phyloP scores from a whole-genome alignment of 2,329 filamentous ascomycete genomes.

The Penicillium sp. region DNA sequence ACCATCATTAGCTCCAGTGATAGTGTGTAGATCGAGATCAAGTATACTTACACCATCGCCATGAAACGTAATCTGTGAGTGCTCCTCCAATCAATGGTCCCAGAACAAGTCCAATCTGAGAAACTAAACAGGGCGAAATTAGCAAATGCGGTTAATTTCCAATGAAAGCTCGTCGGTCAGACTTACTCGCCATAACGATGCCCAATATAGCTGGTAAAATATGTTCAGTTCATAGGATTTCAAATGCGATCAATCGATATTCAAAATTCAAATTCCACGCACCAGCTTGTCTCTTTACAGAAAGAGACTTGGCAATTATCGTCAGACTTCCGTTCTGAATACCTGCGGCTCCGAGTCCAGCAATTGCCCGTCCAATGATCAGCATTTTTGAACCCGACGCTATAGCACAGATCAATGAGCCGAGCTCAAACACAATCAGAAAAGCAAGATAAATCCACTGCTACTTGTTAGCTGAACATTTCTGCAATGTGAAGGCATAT shows the following conservation, averaged over 20 bases:
- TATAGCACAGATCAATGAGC: not conserved
- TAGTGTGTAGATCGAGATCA: too few relatives aligned
- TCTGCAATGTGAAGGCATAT: not conserved
- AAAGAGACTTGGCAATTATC: not conserved
- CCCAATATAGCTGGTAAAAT: not conserved
- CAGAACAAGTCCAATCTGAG: slow-evolving; percentile 11
- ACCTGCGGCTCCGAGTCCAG: not conserved
- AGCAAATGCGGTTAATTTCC: not conserved
- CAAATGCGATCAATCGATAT: too few relatives aligned
- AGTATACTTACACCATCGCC: slow-evolving; percentile 16
- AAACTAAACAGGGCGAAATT: slow-evolving; percentile 9
- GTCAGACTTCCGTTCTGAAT: not conserved
- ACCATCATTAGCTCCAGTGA: too few relatives aligned
- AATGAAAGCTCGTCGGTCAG: not conserved
- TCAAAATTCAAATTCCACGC: too few relatives aligned
- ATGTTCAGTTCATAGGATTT: too few relatives aligned
- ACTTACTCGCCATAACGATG: not conserved
- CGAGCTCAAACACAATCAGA: not conserved
- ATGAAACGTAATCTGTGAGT: slow-evolving; percentile 31
- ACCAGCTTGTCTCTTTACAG: not conserved
- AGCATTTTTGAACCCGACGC: not conserved
- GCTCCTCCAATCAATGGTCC: slow-evolving; percentile 33
- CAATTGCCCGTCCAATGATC: slow-evolving; percentile 1
- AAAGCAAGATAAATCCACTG: not conserved
- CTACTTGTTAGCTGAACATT: not conserved